Evolutionary conservation across 345 rosid species (phyloP), one percentile per base, ranked within the genome.

Genomic region (Moricandia arvensis): DNA sequence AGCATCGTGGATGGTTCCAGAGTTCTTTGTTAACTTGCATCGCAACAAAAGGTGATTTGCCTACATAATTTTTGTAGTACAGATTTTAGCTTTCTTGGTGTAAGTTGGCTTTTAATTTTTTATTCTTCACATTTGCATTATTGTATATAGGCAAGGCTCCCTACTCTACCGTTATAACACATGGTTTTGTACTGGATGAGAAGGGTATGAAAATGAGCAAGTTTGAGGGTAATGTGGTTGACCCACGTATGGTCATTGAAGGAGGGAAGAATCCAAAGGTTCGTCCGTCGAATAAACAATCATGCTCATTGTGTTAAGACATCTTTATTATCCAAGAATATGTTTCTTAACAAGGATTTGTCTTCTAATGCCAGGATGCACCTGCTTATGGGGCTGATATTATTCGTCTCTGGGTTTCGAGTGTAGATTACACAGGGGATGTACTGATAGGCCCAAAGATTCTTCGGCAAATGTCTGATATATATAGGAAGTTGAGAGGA

Each of bases 1-100:
- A 94, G 83, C 97, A 94, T 81, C 96, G 97, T 71, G 98, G 98
- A 73, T 94, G 97, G 98, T 94, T 94, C 74, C 97, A 94, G 78
- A 94, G 98, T 84, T 91, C 97, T 17, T 83, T 94, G 80, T 75
- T 94, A 66, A 94, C 98, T 69, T 81, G 98, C 83, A 85, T 90
- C 38, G 98, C 97, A 30, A 88, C 95, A 65, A 83, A 85, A 89
- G 97, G 98, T 90, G 81, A 65, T 58, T 72, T 66, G 61, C 57
- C 73, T 11, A 5, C 38, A 18, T 51, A 13, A n/a, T 17, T 13
- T 6, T 55, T 77, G 73, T 57, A 17, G 4, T 31, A 69, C 41
- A 69, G 17, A 55, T 57, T 53, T 63, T 79, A 63, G 54, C 34
- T 74, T 74, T 66, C 71, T 12, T 74, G 55, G 62, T 73, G 41